These are phyloP conservation scores for Paraphoma chrysanthemicola DNA, from an alignment of 2,329 filamentous ascomycete species.

Conservation along the genomic window DNA sequence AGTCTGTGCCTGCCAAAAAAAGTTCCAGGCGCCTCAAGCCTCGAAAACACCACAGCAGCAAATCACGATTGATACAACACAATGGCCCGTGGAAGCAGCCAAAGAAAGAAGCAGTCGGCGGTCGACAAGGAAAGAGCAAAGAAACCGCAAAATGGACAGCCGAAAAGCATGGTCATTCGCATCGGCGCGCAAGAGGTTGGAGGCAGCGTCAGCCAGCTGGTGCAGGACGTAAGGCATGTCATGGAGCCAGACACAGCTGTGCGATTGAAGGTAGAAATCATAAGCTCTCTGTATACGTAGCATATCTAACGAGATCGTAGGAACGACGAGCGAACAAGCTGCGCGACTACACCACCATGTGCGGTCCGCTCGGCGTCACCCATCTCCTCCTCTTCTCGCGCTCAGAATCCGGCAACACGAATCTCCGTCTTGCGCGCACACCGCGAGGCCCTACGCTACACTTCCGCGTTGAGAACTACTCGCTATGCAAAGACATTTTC, in stretches of 20 bases:
- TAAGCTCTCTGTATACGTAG: too few relatives aligned
- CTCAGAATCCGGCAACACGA: conserved; percentile 88
- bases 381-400: conserved; percentile 93
- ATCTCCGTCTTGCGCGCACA: conserved; percentile 84
- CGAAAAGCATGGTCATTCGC: conserved; percentile 98
- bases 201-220: conserved; percentile 87
- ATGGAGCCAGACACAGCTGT: conserved; percentile 96
- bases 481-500: conserved; percentile 87
- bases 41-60: conserved; percentile 1
- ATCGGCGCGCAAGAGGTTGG: conserved; percentile 95
- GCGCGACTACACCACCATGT: conserved; percentile 94
- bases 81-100: conserved; percentile 42
- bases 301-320: conserved; percentile 29
- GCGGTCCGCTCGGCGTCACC: conserved; percentile 88
- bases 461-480: conserved; percentile 95
- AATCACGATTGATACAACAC: conserved; percentile 10
- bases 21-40: conserved; percentile 9
- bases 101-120: conserved; percentile 43
- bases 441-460: conserved; percentile 91
- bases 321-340: conserved; percentile 88
- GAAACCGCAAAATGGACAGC: conserved; percentile 70
- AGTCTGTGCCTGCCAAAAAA: conserved; percentile 10
- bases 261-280: conserved; percentile 69
- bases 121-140: conserved; percentile 51
- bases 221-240: conserved; percentile 86